phyloP scores from a whole-genome alignment of 1,284 basidiomycete genomes.

The Abortiporus biennis region DNA sequence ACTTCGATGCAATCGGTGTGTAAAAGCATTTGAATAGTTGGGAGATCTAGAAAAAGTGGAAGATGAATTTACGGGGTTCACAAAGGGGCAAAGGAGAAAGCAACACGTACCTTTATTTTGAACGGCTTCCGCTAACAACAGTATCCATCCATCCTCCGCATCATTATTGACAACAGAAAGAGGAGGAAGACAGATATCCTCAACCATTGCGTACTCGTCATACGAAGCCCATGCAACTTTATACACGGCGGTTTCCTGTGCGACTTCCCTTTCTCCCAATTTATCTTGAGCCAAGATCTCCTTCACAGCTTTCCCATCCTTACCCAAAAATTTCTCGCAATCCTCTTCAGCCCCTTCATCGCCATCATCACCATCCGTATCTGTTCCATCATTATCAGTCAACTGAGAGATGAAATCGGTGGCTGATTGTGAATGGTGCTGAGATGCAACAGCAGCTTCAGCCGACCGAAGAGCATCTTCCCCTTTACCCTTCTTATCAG shows the following conservation, averaged over 20 bases:
- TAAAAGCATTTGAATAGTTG: too few species aligned
- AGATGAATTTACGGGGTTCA: too few species aligned
- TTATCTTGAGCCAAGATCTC: slow-evolving; percentile 35
- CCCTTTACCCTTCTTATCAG: slow-evolving; percentile 20
- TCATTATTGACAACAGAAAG: slow-evolving; percentile 7
- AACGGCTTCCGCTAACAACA: too few species aligned
- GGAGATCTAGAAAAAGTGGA: too few species aligned
- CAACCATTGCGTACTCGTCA: slow-evolving; percentile 13
- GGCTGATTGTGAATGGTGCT: slow-evolving; percentile 3
- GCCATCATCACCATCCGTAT: slow-evolving; percentile 11
- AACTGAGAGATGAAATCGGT: background rate
- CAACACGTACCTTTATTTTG: too few species aligned
- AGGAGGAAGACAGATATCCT: slow-evolving; percentile 10
- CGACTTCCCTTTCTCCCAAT: slow-evolving; percentile 20
- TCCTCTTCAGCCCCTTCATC: slow-evolving; percentile 32
- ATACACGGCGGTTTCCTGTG: slow-evolving; percentile 24
- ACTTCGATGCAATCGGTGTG: too few species aligned
- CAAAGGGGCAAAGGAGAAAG: too few species aligned
- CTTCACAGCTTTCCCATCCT: slow-evolving; percentile 34
- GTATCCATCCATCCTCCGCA: slow-evolving; percentile 7
- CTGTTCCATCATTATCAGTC: slow-evolving; percentile 6
- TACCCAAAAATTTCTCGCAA: slow-evolving; percentile 33
- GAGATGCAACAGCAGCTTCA: slow-evolving; percentile 8
- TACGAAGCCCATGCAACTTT: slow-evolving; percentile 21
- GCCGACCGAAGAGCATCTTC: slow-evolving; percentile 15